Percentiles rank a stretch among this genome's conserved stretches.
phyloP scores from a whole-genome alignment of 1,284 basidiomycete genomes.

The Cutaneotrichosporon sp. region DNA sequence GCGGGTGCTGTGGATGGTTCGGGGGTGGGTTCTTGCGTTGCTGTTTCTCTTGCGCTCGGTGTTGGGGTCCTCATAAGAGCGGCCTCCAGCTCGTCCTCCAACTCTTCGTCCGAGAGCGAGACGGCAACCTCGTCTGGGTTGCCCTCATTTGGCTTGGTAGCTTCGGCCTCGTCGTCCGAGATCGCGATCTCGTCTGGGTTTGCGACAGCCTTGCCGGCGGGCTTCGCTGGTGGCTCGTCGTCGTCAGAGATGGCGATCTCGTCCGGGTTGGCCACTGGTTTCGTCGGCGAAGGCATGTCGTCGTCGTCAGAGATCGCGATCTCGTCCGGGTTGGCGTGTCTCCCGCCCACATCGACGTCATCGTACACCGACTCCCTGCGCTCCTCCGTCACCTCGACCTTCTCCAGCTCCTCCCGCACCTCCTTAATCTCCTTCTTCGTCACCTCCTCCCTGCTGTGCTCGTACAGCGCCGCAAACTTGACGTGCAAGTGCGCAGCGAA shows the following conservation, averaged over 20 bases:
- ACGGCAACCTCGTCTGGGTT: conserved; percentile 41
- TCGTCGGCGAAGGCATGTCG: conserved; percentile 22
- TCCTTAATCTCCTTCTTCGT: background rate
- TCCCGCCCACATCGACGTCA: background rate
- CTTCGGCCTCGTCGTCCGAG: conserved; percentile 60
- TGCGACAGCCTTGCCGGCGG: conserved; percentile 7
- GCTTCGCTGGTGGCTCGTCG: background rate
- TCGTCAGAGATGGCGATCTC: background rate
- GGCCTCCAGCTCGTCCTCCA: conserved; percentile 50
- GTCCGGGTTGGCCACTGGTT: background rate
- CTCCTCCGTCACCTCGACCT: background rate
- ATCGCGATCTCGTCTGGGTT: conserved; percentile 71
- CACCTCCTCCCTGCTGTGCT: conserved; percentile 54
- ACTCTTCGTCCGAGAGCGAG: conserved; percentile 63
- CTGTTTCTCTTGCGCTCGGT: background rate
- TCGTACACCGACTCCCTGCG: background rate
- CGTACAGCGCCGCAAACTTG: conserved; percentile 68
- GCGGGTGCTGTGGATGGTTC: background rate
- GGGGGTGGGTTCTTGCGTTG: background rate
- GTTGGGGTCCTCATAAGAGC: conserved; percentile 7
- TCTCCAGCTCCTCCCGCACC: background rate
- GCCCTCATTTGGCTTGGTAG: conserved; percentile 7
- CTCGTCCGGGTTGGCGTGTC: conserved; percentile 63
- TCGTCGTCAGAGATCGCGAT: conserved; percentile 64
- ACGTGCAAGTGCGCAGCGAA: conserved; percentile 94